Evolutionary conservation across 1,139 yeast genomes (phyloP).

Genomic region (Sugiyamaella grinbergsii): DNA sequence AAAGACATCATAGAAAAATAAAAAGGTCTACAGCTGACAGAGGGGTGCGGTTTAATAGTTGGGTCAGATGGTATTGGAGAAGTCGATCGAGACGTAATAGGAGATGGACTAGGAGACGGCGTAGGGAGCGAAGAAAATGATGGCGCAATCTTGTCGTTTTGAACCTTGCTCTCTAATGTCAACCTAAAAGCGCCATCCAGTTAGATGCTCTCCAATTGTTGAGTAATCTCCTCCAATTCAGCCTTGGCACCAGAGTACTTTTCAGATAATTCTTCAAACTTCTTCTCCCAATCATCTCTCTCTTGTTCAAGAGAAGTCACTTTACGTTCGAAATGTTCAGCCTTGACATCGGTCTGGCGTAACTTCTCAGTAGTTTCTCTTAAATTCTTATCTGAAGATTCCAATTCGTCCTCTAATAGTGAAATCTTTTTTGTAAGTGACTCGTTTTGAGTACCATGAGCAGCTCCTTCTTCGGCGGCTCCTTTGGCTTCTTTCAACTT

Average conservation of each 20-base stretch:
- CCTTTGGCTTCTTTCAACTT: constrained; percentile 81
- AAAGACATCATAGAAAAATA: not conserved
- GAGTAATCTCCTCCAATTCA: constrained; percentile 91
- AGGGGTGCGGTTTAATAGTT: not conserved
- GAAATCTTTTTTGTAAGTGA: constrained; percentile 90
- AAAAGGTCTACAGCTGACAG: not conserved
- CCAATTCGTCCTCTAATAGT: constrained; percentile 91
- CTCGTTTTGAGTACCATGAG: constrained; percentile 86
- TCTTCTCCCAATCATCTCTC: constrained; percentile 89
- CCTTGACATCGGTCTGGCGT: constrained; percentile 94
- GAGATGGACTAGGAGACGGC: not conserved
- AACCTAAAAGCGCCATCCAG: not conserved
- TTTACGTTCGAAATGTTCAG: constrained; percentile 95
- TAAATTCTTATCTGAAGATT: constrained; percentile 86
- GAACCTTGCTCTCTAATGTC: not conserved
- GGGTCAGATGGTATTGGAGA: not conserved
- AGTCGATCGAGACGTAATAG: not conserved
- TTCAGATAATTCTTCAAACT: constrained; percentile 82
- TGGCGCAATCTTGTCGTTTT: too few species aligned
- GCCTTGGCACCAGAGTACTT: constrained; percentile 82
- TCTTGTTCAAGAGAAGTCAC: constrained; percentile 90
- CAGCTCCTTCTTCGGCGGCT: constrained; percentile 90
- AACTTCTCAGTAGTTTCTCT: constrained; percentile 92
- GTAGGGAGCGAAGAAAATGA: too few species aligned
- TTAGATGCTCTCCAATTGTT: constrained; percentile 85